phyloP scores from a whole-genome alignment of 2,329 filamentous ascomycete genomes.

The Phaeosphaeriaceae sp. region DNA sequence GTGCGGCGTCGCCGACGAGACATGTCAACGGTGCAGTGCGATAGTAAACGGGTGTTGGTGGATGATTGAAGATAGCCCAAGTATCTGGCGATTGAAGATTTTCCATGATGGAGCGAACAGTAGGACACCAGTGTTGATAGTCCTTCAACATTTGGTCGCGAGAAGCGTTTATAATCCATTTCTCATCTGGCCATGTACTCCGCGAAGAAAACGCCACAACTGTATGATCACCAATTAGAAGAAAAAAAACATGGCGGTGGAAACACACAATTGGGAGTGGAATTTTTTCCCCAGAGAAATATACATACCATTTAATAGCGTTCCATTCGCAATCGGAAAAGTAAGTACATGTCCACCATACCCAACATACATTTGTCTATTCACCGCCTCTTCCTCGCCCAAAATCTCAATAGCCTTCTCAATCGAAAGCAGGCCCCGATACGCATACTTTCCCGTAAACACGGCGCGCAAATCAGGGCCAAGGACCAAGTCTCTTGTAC shows the following conservation, averaged over 20 bases:
- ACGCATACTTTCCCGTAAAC: constrained; percentile 67
- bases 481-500: constrained; percentile 60
- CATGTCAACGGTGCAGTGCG: constrained; percentile 44
- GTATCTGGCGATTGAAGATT: constrained; percentile 55
- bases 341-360: constrained; percentile 64
- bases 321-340: constrained; percentile 65
- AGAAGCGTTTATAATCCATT: constrained; percentile 35
- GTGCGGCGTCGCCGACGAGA: constrained; percentile 61
- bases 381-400: constrained; percentile 56
- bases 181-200: constrained; percentile 23
- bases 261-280: too few species aligned
- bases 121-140: constrained; percentile 28
- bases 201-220: constrained; percentile 37
- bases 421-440: constrained; percentile 68
- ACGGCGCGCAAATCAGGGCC: constrained; percentile 53
- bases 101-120: constrained; percentile 24
- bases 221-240: too few species aligned
- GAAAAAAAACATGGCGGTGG: neutral
- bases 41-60: constrained; percentile 50
- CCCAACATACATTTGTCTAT: constrained; percentile 63
- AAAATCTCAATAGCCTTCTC: constrained; percentile 56
- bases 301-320: constrained; percentile 58
- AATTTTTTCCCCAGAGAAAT: too few species aligned
- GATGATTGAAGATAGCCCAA: constrained; percentile 58
- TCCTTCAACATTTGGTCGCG: constrained; percentile 36